Conservation (phyloP, 139 green algal genomes). For the Chlamydomonas applanata region DNA sequence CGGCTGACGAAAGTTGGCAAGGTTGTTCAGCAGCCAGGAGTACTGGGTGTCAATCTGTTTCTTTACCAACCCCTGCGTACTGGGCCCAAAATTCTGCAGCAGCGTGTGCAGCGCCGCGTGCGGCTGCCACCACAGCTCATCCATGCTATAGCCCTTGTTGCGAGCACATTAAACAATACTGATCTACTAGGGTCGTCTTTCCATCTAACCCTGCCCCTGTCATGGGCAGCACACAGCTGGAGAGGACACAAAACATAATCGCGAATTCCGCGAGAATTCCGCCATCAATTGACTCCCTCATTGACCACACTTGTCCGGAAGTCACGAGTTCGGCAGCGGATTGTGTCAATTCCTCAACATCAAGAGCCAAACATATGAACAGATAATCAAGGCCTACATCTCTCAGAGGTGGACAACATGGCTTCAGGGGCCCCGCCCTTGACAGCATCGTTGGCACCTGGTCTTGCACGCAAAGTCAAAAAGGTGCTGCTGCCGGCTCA, state of each 20-base stretch:
- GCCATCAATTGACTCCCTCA: too few relatives aligned
- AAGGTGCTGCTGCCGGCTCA: conserved; percentile 68
- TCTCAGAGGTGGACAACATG: neutral
- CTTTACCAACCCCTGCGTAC: neutral
- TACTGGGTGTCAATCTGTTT: conserved; percentile 33
- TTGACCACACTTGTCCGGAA: too few relatives aligned
- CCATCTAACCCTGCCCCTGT: too few relatives aligned
- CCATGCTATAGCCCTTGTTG: neutral
- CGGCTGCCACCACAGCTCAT: conserved; percentile 21
- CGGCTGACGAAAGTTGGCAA: neutral
- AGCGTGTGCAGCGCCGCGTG: conserved; percentile 16
- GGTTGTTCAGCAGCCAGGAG: conserved; percentile 33
- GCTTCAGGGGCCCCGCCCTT: neutral
- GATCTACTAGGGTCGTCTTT: too few relatives aligned
- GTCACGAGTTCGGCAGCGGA: too few relatives aligned
- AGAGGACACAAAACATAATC: too few relatives aligned
- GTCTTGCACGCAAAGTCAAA: conserved; percentile 80
- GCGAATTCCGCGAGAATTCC: too few relatives aligned
- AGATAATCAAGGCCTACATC: too few relatives aligned
- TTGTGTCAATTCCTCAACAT: too few relatives aligned
- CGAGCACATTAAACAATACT: neutral
- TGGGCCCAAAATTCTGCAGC: conserved; percentile 8
- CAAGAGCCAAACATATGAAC: too few relatives aligned
- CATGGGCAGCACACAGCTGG: too few relatives aligned
- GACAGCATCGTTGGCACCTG: conserved; percentile 53